Evolutionary conservation across 2,329 filamentous ascomycete species (phyloP).

Genomic region (Aspergillus sp.): DNA sequence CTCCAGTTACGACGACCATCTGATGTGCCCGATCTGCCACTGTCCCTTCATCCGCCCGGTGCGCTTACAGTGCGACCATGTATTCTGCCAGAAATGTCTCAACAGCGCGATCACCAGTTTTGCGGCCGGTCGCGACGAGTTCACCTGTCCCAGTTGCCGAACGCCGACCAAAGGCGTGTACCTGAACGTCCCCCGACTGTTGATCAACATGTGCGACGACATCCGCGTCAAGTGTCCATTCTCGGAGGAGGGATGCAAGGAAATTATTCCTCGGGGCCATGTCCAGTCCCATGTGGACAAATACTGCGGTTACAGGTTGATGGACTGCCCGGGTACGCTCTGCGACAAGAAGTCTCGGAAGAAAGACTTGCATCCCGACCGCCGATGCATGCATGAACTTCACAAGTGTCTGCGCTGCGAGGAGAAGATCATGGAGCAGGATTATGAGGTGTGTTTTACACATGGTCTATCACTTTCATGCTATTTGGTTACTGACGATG

Average conservation of each 20-base stretch:
- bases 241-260: slow-evolving; percentile 53
- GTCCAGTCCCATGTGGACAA: slow-evolving; percentile 60
- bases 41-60: slow-evolving; percentile 61
- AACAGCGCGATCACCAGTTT: slow-evolving; percentile 46
- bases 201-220: slow-evolving; percentile 63
- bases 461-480: neutral
- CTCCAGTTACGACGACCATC: slow-evolving; percentile 56
- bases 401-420: slow-evolving; percentile 55
- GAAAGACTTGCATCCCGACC: slow-evolving; percentile 53
- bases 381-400: slow-evolving; percentile 53
- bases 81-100: slow-evolving; percentile 62
- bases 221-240: slow-evolving; percentile 61
- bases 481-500: slow-evolving; percentile 6
- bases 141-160: slow-evolving; percentile 59
- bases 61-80: slow-evolving; percentile 61
- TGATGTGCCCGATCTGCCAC: slow-evolving; percentile 65
- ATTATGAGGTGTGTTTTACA: slow-evolving; percentile 48
- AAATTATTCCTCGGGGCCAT: slow-evolving; percentile 55
- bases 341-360: slow-evolving; percentile 55
- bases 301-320: slow-evolving; percentile 57
- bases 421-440: slow-evolving; percentile 53
- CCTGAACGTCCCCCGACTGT: slow-evolving; percentile 52
- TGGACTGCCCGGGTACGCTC: slow-evolving; percentile 52
- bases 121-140: slow-evolving; percentile 30
- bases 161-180: slow-evolving; percentile 40